These are phyloP conservation scores for Graphiopsis chlorocephala DNA, from an alignment of 2,329 filamentous ascomycete species.

Conservation along the genomic window DNA sequence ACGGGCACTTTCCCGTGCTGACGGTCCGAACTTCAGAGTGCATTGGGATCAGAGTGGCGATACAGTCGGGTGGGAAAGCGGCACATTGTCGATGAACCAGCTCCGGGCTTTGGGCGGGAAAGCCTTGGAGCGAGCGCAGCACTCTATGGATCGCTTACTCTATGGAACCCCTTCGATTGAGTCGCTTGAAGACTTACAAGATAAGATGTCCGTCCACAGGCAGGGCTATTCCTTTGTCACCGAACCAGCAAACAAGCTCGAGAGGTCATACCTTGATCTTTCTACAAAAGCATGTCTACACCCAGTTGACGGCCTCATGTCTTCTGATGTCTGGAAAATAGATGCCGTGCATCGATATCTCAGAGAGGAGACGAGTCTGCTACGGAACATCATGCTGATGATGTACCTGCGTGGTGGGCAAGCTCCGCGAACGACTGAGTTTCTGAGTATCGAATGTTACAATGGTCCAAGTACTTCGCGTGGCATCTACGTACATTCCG, in stretches of 20 bases:
- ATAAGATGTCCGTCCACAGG: slow-evolving; percentile 2
- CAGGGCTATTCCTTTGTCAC: slow-evolving; percentile 12
- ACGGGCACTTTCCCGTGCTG: neutral
- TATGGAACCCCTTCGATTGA: neutral
- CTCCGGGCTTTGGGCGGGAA: neutral
- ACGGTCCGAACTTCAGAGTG: neutral
- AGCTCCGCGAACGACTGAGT: neutral
- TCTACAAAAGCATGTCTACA: neutral
- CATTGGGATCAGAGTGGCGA: neutral
- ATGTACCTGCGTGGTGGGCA: neutral
- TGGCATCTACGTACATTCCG: neutral
- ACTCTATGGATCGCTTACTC: neutral
- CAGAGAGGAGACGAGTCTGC: neutral
- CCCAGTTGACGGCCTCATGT: neutral
- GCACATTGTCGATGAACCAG: slow-evolving; percentile 2
- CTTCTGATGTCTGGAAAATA: neutral
- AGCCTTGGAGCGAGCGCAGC: neutral
- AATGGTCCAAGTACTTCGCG: neutral
- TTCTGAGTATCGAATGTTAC: neutral
- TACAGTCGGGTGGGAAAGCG: neutral
- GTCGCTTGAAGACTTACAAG: neutral
- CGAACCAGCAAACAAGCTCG: slow-evolving; percentile 11
- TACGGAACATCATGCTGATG: neutral
- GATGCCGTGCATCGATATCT: neutral
- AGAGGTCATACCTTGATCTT: neutral